Evolutionary conservation across 2,329 filamentous ascomycete species (phyloP).

Genomic region (Fusarium circinatum): DNA sequence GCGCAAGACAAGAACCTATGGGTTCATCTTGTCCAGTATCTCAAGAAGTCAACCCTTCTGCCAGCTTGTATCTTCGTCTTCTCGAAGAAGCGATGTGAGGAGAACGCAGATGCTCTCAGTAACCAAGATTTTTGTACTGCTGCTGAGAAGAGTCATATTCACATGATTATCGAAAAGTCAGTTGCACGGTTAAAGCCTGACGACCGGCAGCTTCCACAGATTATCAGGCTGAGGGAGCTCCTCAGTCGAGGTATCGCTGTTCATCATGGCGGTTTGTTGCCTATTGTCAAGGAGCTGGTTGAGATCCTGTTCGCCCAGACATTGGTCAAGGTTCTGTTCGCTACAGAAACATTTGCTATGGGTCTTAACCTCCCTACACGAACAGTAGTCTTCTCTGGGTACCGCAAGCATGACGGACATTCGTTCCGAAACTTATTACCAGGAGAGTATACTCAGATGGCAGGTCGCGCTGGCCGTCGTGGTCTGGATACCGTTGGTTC

Average conservation of each 20-base stretch:
- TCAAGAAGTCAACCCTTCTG: constrained; percentile 86
- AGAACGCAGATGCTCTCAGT: constrained; percentile 93
- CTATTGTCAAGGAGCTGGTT: constrained; percentile 97
- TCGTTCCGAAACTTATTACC: constrained; percentile 90
- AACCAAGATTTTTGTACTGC: constrained; percentile 96
- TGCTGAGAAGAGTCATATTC: constrained; percentile 93
- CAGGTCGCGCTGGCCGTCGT: constrained; percentile 90
- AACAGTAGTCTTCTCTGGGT: constrained; percentile 97
- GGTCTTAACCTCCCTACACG: constrained; percentile 94
- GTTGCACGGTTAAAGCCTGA: constrained; percentile 91
- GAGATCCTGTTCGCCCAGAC: constrained; percentile 97
- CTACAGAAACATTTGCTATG: constrained; percentile 99
- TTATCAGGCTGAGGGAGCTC: constrained; percentile 85
- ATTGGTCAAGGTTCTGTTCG: constrained; percentile 95
- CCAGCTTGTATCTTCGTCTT: constrained; percentile 98
- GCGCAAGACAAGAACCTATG: constrained; percentile 96
- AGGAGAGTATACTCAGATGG: constrained; percentile 99
- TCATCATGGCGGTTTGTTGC: constrained; percentile 92
- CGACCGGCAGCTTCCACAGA: constrained; percentile 90
- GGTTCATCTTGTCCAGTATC: constrained; percentile 93
- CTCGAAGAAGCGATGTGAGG: constrained; percentile 96
- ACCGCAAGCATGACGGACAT: constrained; percentile 94
- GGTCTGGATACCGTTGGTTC: constrained; percentile 93
- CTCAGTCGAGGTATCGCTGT: constrained; percentile 91
- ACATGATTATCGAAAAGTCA: constrained; percentile 97